These are phyloP conservation scores for Cryptosporidium tyzzeri DNA, from an alignment of 169 alveolate genomes.

Conservation along the genomic window DNA sequence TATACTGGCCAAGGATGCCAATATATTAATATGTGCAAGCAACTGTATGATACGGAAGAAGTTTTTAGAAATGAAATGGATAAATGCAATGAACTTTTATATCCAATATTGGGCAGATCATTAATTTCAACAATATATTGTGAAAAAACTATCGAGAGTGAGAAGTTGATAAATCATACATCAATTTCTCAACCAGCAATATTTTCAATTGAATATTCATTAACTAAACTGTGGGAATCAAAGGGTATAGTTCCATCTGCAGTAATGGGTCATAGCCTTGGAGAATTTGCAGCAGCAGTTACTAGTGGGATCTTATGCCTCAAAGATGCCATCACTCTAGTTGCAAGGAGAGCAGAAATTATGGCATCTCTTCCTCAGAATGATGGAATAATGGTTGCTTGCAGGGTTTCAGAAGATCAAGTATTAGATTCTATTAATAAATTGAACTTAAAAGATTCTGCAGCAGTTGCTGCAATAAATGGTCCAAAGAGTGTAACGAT, in stretches of 20 bases:
- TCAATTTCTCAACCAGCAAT: slow-evolving; percentile 80
- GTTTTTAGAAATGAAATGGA: slow-evolving; percentile 79
- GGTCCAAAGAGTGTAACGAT: slow-evolving; percentile 55
- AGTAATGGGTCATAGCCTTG: slow-evolving; percentile 81
- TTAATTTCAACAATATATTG: slow-evolving; percentile 79
- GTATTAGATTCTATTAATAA: neutral
- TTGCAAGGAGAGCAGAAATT: too few species aligned
- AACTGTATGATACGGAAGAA: slow-evolving; percentile 79
- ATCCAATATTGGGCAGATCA: slow-evolving; percentile 77
- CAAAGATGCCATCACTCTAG: slow-evolving; percentile 66
- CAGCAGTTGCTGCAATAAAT: slow-evolving; percentile 53
- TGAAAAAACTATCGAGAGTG: slow-evolving; percentile 51
- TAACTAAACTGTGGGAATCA: slow-evolving; percentile 79
- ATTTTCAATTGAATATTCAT: slow-evolving; percentile 83
- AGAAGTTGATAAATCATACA: too few species aligned
- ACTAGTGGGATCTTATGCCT: slow-evolving; percentile 79
- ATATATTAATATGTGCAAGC: slow-evolving; percentile 48
- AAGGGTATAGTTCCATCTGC: slow-evolving; percentile 84
- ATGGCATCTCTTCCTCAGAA: too few species aligned
- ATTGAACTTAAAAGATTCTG: neutral
- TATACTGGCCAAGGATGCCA: slow-evolving; percentile 80
- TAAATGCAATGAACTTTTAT: slow-evolving; percentile 79
- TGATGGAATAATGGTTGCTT: neutral
- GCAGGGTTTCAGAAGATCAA: neutral
- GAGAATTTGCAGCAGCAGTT: slow-evolving; percentile 83